Base-by-base conservation (phyloP, 1,139 yeast species). In the Yamadazyma atlantica region DNA sequence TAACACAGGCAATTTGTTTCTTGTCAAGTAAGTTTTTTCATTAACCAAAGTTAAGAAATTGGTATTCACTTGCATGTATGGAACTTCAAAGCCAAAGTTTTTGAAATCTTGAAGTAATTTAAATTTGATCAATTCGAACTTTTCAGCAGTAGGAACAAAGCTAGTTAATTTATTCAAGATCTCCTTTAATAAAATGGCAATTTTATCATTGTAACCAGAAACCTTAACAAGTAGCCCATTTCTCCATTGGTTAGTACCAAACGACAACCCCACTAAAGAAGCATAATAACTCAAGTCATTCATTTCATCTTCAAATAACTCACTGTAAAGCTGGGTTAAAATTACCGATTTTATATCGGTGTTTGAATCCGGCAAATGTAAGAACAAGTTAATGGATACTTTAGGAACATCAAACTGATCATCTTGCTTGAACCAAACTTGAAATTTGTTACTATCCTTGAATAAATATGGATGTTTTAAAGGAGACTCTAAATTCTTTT, bases 321-420 rank as follows among this genome's bases (percentile, higher is more conserved):
- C 90, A 25, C 80, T 73, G 54, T 80, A 78, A 37, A 92, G 57
- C 2, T 80, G 69, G 0, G 90, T 69, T 47, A 76, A 66, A 36
- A 85, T 76, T 1, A 80, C 68, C 32, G 78, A 69, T 19, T 72
- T 61, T 2, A 86, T 79, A 11, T 83, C 76, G 1, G 73, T 62
- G 36, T 75, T 75, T 0, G 85, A 69, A 9, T 73, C 65, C 1
- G 96, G 96, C 43, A 80, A 63, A 46, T 82, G 85, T 44, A 92
- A 68, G 33, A 77, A 70, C 35, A 86, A 60, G 35, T 78, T 78
- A 23, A 88, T 76, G 34, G 78, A 70, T 1, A 94, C 94, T 60
- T 90, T 86, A 33, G 98, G 98, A 13, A 86, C 85, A 70, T 85
- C 80, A 55, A 92, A 87, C 34, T 83, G 80, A 49, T 92, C 96